Evolutionary conservation across 768 basidiomycete species (phyloP).

Genomic region (Pleurotus giganteus): DNA sequence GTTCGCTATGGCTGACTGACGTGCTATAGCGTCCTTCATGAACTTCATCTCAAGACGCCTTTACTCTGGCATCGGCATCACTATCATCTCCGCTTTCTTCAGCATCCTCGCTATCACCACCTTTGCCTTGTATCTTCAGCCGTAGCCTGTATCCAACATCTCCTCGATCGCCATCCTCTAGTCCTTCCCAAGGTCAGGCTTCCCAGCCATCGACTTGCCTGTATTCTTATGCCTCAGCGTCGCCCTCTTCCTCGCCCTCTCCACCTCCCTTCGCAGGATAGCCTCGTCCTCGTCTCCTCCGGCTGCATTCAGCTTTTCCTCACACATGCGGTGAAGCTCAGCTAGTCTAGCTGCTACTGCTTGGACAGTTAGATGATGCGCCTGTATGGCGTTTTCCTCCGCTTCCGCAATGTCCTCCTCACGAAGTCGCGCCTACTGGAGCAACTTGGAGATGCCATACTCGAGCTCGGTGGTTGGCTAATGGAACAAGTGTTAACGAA

Average conservation of each 20-base stretch:
- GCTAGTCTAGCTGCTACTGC: slow-evolving; percentile 80
- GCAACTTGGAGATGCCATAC: slow-evolving; percentile 75
- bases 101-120: slow-evolving; percentile 51
- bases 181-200: slow-evolving; percentile 56
- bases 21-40: slow-evolving; percentile 88
- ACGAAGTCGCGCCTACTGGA: slow-evolving; percentile 78
- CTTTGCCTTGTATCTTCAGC: slow-evolving; percentile 69
- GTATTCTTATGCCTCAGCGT: slow-evolving; percentile 87
- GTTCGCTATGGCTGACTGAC: slow-evolving; percentile 56
- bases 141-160: slow-evolving; percentile 79
- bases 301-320: slow-evolving; percentile 57
- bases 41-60: slow-evolving; percentile 94
- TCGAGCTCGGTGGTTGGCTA: slow-evolving; percentile 87
- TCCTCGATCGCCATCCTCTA: slow-evolving; percentile 68
- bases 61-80: slow-evolving; percentile 39
- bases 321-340: slow-evolving; percentile 86
- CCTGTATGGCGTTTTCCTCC: slow-evolving; percentile 70
- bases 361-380: slow-evolving; percentile 80
- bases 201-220: slow-evolving; percentile 67
- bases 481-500: neutral
- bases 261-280: slow-evolving; percentile 68
- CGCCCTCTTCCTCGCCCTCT: slow-evolving; percentile 85
- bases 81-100: slow-evolving; percentile 34
- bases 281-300: slow-evolving; percentile 53
- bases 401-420: slow-evolving; percentile 77